phyloP scores from a whole-genome alignment of 75 land plant genomes.

The Sequoiadendron giganteum region DNA sequence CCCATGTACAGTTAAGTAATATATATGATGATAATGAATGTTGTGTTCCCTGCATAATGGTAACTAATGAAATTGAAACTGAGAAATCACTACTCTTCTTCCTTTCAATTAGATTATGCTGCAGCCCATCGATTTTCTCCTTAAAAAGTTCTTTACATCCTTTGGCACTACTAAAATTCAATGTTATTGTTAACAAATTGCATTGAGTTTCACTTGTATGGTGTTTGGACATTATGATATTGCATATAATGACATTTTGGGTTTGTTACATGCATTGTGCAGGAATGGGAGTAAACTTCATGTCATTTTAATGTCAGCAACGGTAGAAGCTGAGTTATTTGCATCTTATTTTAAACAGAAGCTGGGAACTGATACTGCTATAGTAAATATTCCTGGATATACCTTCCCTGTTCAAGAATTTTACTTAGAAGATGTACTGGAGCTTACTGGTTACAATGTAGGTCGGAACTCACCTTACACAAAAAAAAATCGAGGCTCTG shows the following conservation, averaged over 20 bases:
- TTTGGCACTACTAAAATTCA: neutral
- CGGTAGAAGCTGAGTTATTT: slow-evolving; percentile 30
- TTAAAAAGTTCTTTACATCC: neutral
- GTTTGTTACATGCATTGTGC: slow-evolving; percentile 10
- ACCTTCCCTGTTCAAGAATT: slow-evolving; percentile 37
- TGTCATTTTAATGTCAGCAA: slow-evolving; percentile 39
- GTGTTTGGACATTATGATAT: neutral
- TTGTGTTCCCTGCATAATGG: neutral
- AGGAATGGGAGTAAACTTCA: slow-evolving; percentile 22
- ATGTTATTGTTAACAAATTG: neutral
- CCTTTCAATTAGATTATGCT: neutral
- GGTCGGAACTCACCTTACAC: slow-evolving; percentile 30
- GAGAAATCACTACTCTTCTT: neutral
- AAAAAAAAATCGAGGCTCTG: slow-evolving; percentile 1
- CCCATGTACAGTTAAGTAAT: neutral
- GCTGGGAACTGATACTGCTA: neutral
- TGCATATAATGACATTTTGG: slow-evolving; percentile 10
- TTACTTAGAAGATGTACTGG: slow-evolving; percentile 32
- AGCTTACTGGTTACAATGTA: slow-evolving; percentile 35
- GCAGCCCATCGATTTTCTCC: neutral
- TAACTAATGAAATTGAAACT: neutral
- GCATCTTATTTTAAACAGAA: slow-evolving; percentile 18
- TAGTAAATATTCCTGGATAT: slow-evolving; percentile 29
- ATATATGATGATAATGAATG: neutral
- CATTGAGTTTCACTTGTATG: neutral